Conservation (phyloP, 352 stramenopile species). For the Pythium vanterpoolii region DNA sequence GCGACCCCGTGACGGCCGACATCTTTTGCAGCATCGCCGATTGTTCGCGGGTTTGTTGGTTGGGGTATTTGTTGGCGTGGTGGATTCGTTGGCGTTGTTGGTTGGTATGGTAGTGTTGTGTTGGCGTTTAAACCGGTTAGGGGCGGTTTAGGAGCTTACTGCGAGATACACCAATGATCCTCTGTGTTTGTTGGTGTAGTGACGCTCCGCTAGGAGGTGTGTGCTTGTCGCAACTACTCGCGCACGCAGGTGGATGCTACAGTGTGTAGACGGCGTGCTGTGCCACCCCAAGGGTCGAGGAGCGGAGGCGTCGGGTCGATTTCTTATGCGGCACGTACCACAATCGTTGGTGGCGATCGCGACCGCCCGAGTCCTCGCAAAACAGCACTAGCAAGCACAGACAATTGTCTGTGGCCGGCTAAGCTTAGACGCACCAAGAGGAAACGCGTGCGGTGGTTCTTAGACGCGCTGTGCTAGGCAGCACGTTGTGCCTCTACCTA, state of each 20-base stretch:
- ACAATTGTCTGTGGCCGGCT: slow-evolving; percentile 1
- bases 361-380: not conserved
- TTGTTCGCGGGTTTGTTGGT: not conserved
- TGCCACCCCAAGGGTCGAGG: slow-evolving; percentile 1
- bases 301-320: not conserved
- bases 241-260: not conserved
- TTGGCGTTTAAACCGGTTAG: not conserved
- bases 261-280: not conserved
- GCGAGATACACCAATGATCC: no score
- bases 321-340: slow-evolving; percentile 10
- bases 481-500: no score
- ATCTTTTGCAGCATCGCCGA: slow-evolving; percentile 20
- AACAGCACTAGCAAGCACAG: not conserved
- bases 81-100: not conserved
- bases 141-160: no score
- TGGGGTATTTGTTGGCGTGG: not conserved
- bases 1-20: slow-evolving; percentile 10
- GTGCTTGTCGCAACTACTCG: not conserved
- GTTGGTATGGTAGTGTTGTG: not conserved
- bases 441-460: no score
- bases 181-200: no score
- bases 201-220: not conserved
- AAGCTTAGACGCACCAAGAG: slow-evolving; percentile 6
- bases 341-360: slow-evolving; percentile 1
- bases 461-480: no score